Percentiles rank a stretch among this genome's conserved stretches.
These are phyloP conservation scores for Chrysoporthe puriensis DNA, from an alignment of 2,329 filamentous ascomycete species.

Conservation along the genomic window DNA sequence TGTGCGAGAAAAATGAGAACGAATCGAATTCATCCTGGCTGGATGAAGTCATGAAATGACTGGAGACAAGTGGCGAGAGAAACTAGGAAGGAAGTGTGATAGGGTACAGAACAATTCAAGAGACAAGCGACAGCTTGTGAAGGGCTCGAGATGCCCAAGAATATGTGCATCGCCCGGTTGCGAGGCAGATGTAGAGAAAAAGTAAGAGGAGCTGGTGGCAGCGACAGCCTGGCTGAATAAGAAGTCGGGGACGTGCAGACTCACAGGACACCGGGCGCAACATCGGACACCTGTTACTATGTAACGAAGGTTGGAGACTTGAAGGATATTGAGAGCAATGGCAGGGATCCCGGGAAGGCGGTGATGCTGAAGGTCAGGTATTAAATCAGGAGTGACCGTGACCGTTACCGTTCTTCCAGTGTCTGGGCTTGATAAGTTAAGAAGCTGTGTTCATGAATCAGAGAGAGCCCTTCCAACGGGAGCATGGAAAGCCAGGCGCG, in stretches of 20 bases:
- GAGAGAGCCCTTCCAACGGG: not conserved
- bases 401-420: not conserved
- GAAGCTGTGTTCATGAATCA: constrained; percentile 11
- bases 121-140: not conserved
- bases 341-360: not conserved
- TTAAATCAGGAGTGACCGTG: not conserved
- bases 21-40: no score
- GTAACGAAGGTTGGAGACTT: not conserved
- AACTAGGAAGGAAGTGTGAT: not conserved
- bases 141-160: not conserved
- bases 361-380: not conserved
- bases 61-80: not conserved
- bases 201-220: not conserved
- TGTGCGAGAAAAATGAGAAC: not conserved
- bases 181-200: not conserved
- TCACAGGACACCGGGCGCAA: not conserved
- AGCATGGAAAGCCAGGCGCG: not conserved
- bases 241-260: not conserved
- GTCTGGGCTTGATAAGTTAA: not conserved
- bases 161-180: not conserved
- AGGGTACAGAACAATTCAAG: not conserved
- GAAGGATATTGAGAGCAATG: not conserved
- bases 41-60: no score
- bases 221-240: not conserved
- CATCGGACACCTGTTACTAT: not conserved